phyloP scores from a whole-genome alignment of 2,329 filamentous ascomycete species.

The Stylonectria norvegica region DNA sequence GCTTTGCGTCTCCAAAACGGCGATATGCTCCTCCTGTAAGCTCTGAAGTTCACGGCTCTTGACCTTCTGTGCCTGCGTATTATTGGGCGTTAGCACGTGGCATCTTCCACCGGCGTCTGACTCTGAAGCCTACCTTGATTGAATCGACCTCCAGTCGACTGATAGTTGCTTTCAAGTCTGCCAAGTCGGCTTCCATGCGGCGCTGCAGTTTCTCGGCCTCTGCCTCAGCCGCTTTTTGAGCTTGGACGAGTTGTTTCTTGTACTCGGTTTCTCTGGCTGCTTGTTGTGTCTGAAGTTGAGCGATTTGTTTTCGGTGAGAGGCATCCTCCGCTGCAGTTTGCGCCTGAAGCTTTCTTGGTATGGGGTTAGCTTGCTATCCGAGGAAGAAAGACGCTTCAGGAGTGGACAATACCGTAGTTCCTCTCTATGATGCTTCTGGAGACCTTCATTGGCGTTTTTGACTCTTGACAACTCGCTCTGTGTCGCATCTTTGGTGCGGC shows the following conservation, averaged over 20 bases:
- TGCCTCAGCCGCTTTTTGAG: constrained; percentile 45
- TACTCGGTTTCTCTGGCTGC: constrained; percentile 31
- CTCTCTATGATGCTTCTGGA: constrained; percentile 67
- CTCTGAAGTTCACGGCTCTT: constrained; percentile 58
- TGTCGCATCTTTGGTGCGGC: constrained; percentile 56
- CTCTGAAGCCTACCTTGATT: constrained; percentile 47
- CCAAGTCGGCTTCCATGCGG: constrained; percentile 56
- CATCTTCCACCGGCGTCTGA: neutral
- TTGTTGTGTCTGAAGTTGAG: constrained; percentile 20
- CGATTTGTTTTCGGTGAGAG: constrained; percentile 26
- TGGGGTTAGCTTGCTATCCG: constrained; percentile 10
- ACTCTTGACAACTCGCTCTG: constrained; percentile 41
- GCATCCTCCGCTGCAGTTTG: constrained; percentile 29
- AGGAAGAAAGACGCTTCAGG: neutral
- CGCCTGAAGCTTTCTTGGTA: constrained; percentile 30
- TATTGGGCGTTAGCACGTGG: constrained; percentile 1
- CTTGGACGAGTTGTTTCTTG: constrained; percentile 43
- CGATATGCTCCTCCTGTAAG: constrained; percentile 12
- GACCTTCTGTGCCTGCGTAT: constrained; percentile 53
- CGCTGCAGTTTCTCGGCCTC: constrained; percentile 48
- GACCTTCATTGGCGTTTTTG: constrained; percentile 64
- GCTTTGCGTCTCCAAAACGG: constrained; percentile 19
- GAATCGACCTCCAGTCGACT: constrained; percentile 60
- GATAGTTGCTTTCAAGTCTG: constrained; percentile 60
- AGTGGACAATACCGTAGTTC: constrained; percentile 51